Base-by-base conservation (phyloP, 129 eudicot genomes). In the Ambrosia trifida region DNA sequence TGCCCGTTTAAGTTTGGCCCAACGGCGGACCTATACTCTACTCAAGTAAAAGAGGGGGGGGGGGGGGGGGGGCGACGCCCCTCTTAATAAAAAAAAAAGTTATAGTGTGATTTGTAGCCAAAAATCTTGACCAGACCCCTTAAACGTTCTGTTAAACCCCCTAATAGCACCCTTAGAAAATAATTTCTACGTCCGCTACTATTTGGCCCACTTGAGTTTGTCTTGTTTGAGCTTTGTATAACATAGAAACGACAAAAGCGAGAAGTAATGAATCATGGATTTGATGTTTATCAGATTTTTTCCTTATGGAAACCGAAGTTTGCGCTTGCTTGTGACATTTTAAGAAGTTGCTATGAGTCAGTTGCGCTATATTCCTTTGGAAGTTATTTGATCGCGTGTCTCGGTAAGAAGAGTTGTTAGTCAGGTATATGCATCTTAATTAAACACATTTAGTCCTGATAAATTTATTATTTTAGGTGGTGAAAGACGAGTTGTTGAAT, bases 321-420 rank as follows among this genome's bases (percentile, higher is more conserved):
- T 12, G 86, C 96, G 51, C 86, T 89, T 49, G 97, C 88, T 36
- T 88, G 95, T 75, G 99, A 94, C 78, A 87, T 94, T 12, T 76
- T 90, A 50, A 82, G 99, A 72, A 94, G 88, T 68, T 89, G 99
- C 82, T 94, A 94, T n/a, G 99, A 94, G 83, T 93, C 97, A 51
- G 87, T 87, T 84, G 99, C 97, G 10, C 82, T 90, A 4, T 94
- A 94, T 76, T 84, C 97, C 7, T 94, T 94, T 64, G 99, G 97
- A 20, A 94, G 99, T 85, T 94, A 94, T 86, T 74, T 94, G 75
- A 80, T 94, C 82, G 97, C 97, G 53, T 88, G 95, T 78, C 95
- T 94, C 24, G 99, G 99, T 94, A 90, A 82, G 85, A 7, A 4
- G 2, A 12, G 51, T 54, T 7, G 36, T 4, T 57, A 7, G 14